These are phyloP conservation scores for Globisporangium alternatum DNA, from an alignment of 352 stramenopile genomes.

Conservation along the genomic window DNA sequence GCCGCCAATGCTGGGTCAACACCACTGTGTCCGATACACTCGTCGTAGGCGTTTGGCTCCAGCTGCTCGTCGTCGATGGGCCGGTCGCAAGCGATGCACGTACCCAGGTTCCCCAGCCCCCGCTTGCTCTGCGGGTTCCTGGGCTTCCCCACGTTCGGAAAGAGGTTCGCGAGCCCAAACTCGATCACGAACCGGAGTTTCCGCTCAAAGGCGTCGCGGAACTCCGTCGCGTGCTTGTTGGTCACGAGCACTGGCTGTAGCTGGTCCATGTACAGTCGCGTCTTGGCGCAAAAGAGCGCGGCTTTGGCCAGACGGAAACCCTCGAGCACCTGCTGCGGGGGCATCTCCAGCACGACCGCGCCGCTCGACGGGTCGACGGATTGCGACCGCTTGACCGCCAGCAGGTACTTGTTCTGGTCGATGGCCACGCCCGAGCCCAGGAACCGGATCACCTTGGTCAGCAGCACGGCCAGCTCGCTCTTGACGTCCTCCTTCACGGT, in stretches of 20 bases:
- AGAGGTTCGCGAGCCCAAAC: constrained; percentile 62
- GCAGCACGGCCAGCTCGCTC: constrained; percentile 36
- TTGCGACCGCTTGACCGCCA: constrained; percentile 30
- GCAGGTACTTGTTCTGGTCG: constrained; percentile 64
- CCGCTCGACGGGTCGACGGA: constrained; percentile 33
- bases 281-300: constrained; percentile 34
- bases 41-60: background rate
- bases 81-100: constrained; percentile 63
- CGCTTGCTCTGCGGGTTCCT: constrained; percentile 29
- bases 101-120: constrained; percentile 27
- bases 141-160: constrained; percentile 41
- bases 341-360: constrained; percentile 39
- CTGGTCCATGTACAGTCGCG: constrained; percentile 43
- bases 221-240: constrained; percentile 37
- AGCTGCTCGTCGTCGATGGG: constrained; percentile 39
- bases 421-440: constrained; percentile 51
- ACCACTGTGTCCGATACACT: background rate
- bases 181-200: constrained; percentile 48
- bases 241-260: constrained; percentile 37
- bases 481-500: constrained; percentile 21
- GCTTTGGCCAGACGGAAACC: constrained; percentile 46
- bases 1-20: background rate
- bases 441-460: constrained; percentile 59
- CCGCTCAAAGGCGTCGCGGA: constrained; percentile 44
- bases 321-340: constrained; percentile 45